Base-by-base conservation (phyloP, 129 eudicot species). In the Centrapalus pauciflorus region DNA sequence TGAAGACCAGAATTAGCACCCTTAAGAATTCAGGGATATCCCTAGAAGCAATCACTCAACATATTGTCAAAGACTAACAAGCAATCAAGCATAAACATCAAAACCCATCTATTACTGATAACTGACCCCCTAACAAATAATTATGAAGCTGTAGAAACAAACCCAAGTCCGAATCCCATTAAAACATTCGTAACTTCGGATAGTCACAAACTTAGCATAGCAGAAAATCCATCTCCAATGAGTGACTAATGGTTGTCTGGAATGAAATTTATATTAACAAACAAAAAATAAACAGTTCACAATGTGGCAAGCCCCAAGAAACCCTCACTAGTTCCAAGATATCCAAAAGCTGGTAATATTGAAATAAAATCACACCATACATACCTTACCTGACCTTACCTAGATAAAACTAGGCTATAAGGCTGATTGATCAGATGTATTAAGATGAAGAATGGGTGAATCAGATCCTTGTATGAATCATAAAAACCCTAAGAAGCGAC, bases 401-500 rank as follows among this genome's bases (percentile, higher is more conserved):
- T 32, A 30, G 64, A 57, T 14, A 29, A 30, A 57, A 57, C 38
- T 29, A 29, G 12, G 64, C 24, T 30, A n/a, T n/a, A n/a, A n/a
- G n/a, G n/a, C n/a, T n/a, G n/a, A n/a, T n/a, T n/a, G n/a, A n/a
- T n/a, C n/a, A n/a, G n/a, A n/a, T n/a, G n/a, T n/a, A n/a, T n/a
- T n/a, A n/a, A n/a, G n/a, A n/a, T n/a, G n/a, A n/a, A n/a, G n/a
- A n/a, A n/a, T n/a, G n/a, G n/a, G n/a, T n/a, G 2, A 27, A 28
- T 29, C 58, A 46, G 29, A 65, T 26, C 23, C 23, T 40, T 41
- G 54, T 12, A 41, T 11, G 35, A 24, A 46, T 61, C 32, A 23
- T 6, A 43, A 35, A 64, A 74, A 74, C 51, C 78, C 78, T 55
- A 64, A 14, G 25, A 64, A 12, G 61, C n/a, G n/a, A 25, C 11